phyloP scores from a whole-genome alignment of 768 basidiomycete species.

The Trametes coccinea region DNA sequence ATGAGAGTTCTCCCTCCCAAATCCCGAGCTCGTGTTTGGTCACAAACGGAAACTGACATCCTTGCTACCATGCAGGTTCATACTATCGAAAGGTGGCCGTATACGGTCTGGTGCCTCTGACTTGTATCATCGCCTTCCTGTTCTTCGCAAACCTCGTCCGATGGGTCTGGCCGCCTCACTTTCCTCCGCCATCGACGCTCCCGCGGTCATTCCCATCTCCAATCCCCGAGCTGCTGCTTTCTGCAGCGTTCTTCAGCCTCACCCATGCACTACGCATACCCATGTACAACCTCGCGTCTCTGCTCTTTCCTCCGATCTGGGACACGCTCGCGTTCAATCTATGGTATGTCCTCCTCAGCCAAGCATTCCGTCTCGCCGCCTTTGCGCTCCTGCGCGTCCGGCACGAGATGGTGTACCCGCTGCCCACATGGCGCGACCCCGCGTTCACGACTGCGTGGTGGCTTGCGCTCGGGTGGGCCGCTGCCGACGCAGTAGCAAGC shows the following conservation, averaged over 20 bases:
- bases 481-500: conserved; percentile 64
- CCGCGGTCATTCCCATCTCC: conserved; percentile 58
- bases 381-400: conserved; percentile 55
- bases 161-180: conserved; percentile 46
- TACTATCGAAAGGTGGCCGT: conserved; percentile 55
- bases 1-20: too few species aligned
- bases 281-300: conserved; percentile 40
- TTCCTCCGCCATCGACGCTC: conserved; percentile 31
- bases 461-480: conserved; percentile 75
- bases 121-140: conserved; percentile 47
- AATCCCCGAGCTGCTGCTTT: conserved; percentile 62
- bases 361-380: conserved; percentile 54
- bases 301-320: conserved; percentile 33
- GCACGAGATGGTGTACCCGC: conserved; percentile 40
- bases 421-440: conserved; percentile 53
- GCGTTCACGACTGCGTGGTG: conserved; percentile 75
- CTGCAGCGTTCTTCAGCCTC: conserved; percentile 62
- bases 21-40: too few species aligned
- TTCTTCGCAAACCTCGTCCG: conserved; percentile 52
- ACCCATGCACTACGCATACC: conserved; percentile 54
- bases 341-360: conserved; percentile 51
- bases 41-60: too few species aligned
- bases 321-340: conserved; percentile 41
- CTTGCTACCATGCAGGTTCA: conserved; percentile 47
- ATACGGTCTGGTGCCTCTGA: conserved; percentile 61